Percentiles rank a stretch among this genome's conserved stretches.
These are phyloP conservation scores for Gamsiella multidivaricata DNA, from an alignment of 192 early-diverging fungal genomes.

Conservation along the genomic window DNA sequence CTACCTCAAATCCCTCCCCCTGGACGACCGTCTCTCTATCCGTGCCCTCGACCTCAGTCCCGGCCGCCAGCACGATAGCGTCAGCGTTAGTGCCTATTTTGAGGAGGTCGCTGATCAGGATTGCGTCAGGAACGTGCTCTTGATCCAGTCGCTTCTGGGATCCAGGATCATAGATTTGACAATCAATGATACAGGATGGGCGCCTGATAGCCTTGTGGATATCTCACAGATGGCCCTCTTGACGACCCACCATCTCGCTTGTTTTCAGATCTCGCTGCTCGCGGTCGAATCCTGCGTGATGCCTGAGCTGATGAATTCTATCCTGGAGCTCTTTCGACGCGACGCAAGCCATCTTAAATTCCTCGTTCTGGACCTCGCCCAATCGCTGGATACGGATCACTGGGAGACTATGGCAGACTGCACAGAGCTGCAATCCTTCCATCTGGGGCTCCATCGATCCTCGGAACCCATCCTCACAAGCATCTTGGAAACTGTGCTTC, in stretches of 20 bases:
- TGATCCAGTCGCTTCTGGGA: slow-evolving; percentile 38
- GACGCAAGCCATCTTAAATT: slow-evolving; percentile 18
- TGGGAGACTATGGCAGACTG: slow-evolving; percentile 33
- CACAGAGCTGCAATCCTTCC: slow-evolving; percentile 36
- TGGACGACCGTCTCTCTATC: slow-evolving; percentile 29
- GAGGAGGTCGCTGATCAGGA: slow-evolving; percentile 29
- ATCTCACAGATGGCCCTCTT: slow-evolving; percentile 16
- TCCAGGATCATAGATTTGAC: slow-evolving; percentile 27
- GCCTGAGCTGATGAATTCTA: slow-evolving; percentile 15
- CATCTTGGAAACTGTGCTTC: slow-evolving; percentile 23
- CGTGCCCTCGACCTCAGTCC: slow-evolving; percentile 42
- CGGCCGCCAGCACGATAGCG: slow-evolving; percentile 27
- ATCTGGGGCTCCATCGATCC: slow-evolving; percentile 33
- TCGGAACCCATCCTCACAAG: slow-evolving; percentile 40
- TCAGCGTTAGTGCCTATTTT: slow-evolving; percentile 19
- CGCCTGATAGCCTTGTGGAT: slow-evolving; percentile 10
- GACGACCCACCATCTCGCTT: slow-evolving; percentile 20
- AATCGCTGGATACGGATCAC: background rate
- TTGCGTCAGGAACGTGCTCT: slow-evolving; percentile 29
- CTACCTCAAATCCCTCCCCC: slow-evolving; percentile 11
- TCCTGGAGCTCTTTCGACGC: slow-evolving; percentile 17
- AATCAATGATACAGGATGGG: slow-evolving; percentile 45
- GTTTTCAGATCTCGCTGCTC: slow-evolving; percentile 40
- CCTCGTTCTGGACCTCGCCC: slow-evolving; percentile 31
- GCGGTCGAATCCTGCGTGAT: slow-evolving; percentile 19